Evolutionary conservation across 2,329 filamentous ascomycete genomes (phyloP).

Genomic region (Botrytis squamosa): DNA sequence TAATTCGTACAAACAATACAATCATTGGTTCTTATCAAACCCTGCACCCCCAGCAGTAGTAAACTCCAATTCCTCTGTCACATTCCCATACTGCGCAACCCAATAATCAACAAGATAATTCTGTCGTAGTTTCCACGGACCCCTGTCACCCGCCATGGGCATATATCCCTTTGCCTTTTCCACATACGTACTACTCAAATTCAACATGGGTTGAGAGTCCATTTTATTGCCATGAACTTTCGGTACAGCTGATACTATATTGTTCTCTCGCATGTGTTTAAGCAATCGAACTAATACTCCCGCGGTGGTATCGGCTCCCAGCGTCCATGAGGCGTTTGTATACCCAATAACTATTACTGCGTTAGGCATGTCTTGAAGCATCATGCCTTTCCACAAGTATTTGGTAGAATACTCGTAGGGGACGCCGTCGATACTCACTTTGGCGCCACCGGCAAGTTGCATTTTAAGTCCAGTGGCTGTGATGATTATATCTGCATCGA

Average conservation of each 20-base stretch:
- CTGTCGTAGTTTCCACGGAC: slow-evolving; percentile 33
- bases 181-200: slow-evolving; percentile 35
- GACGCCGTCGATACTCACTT: slow-evolving; percentile 53
- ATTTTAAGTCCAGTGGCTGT: slow-evolving; percentile 67
- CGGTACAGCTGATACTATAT: slow-evolving; percentile 26
- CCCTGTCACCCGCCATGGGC: slow-evolving; percentile 31
- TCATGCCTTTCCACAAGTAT: slow-evolving; percentile 62
- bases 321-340: slow-evolving; percentile 65
- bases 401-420: slow-evolving; percentile 49
- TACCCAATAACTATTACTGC: slow-evolving; percentile 62
- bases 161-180: slow-evolving; percentile 31
- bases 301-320: slow-evolving; percentile 53
- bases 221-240: slow-evolving; percentile 25
- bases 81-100: slow-evolving; percentile 33
- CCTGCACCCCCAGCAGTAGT: slow-evolving; percentile 2
- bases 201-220: slow-evolving; percentile 24
- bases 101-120: slow-evolving; percentile 39
- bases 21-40: slow-evolving; percentile 3
- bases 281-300: slow-evolving; percentile 33
- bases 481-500: slow-evolving; percentile 66
- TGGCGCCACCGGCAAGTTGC: slow-evolving; percentile 53
- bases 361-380: slow-evolving; percentile 68
- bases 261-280: slow-evolving; percentile 34
- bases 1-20: not conserved
- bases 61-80: slow-evolving; percentile 33